These are phyloP conservation scores for Leucogyrophana mollusca DNA, from an alignment of 768 basidiomycete species.

Conservation along the genomic window DNA sequence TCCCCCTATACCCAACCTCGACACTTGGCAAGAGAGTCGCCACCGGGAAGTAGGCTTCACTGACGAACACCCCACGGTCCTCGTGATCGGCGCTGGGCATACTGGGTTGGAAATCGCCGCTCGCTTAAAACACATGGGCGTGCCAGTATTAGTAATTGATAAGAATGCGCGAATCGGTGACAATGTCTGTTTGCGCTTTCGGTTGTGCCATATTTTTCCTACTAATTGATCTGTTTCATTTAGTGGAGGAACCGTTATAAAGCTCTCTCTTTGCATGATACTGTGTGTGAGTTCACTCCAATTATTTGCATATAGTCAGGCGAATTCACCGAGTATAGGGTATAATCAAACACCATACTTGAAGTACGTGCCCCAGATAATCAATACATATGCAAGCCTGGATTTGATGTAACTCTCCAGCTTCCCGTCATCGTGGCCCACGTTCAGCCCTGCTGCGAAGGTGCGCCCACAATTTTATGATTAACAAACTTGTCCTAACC, in stretches of 20 bases:
- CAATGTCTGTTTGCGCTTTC: constrained; percentile 19
- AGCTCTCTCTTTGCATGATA: constrained; percentile 51
- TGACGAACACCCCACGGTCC: constrained; percentile 50
- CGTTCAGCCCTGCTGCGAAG: constrained; percentile 50
- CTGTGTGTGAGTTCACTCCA: constrained; percentile 39
- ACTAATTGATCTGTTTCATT: not conserved
- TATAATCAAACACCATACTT: constrained; percentile 55
- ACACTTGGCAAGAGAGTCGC: constrained; percentile 49
- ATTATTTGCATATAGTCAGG: constrained; percentile 3
- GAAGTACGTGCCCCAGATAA: constrained; percentile 39
- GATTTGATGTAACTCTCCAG: constrained; percentile 25
- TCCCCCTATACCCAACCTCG: constrained; percentile 39
- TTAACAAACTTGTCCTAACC: not conserved
- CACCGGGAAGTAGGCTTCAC: constrained; percentile 41
- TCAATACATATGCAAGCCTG: no score
- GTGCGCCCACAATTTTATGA: constrained; percentile 17
- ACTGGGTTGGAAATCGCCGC: constrained; percentile 64
- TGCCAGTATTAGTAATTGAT: constrained; percentile 56
- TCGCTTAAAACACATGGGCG: constrained; percentile 53
- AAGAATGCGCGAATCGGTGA: constrained; percentile 49
- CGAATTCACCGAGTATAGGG: constrained; percentile 31
- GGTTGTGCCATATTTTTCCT: constrained; percentile 1
- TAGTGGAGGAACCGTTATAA: constrained; percentile 59
- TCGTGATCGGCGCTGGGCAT: constrained; percentile 66
- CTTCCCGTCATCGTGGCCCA: constrained; percentile 56